These are phyloP conservation scores for Lumnitzera littorea DNA, from an alignment of 345 rosid species.

Conservation along the genomic window DNA sequence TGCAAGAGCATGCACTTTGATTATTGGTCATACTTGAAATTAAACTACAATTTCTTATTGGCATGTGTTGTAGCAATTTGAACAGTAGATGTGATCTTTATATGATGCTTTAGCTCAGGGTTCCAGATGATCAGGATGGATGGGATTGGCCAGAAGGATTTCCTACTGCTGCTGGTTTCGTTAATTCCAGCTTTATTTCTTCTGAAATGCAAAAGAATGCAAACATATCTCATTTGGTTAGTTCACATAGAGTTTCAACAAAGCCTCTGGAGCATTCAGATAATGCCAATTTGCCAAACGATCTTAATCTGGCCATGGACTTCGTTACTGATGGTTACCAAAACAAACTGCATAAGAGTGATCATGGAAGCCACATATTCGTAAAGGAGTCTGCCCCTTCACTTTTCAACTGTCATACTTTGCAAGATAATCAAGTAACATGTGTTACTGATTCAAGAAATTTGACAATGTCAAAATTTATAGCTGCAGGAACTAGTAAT, in stretches of 20 bases:
- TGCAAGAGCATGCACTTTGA: conserved; percentile 8
- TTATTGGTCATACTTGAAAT: conserved; percentile 19
- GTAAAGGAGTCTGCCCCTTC: conserved; percentile 18
- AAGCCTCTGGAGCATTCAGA: conserved; percentile 19
- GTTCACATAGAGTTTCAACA: conserved; percentile 19
- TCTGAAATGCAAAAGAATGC: conserved; percentile 18
- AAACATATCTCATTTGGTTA: conserved; percentile 21
- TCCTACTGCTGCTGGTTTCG: conserved; percentile 31
- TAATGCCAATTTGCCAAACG: conserved; percentile 7
- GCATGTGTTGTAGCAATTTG: conserved; percentile 58
- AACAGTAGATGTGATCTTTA: conserved; percentile 66
- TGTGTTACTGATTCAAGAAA: conserved; percentile 16
- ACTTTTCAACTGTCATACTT: conserved; percentile 10
- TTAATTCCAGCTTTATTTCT: conserved; percentile 23
- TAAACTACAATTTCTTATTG: conserved; percentile 42
- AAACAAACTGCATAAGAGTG: conserved; percentile 21
- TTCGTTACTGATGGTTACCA: conserved; percentile 11
- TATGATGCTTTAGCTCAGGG: conserved; percentile 65
- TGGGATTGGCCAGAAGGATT: conserved; percentile 62
- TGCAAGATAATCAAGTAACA: conserved; percentile 14
- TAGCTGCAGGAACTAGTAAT: conserved; percentile 21
- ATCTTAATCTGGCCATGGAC: conserved; percentile 8
- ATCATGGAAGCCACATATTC: conserved; percentile 12
- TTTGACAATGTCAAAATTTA: conserved; percentile 17
- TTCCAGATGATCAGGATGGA: conserved; percentile 55